Base-by-base conservation (phyloP, 768 basidiomycete species). In the Daedaleopsis nitida region DNA sequence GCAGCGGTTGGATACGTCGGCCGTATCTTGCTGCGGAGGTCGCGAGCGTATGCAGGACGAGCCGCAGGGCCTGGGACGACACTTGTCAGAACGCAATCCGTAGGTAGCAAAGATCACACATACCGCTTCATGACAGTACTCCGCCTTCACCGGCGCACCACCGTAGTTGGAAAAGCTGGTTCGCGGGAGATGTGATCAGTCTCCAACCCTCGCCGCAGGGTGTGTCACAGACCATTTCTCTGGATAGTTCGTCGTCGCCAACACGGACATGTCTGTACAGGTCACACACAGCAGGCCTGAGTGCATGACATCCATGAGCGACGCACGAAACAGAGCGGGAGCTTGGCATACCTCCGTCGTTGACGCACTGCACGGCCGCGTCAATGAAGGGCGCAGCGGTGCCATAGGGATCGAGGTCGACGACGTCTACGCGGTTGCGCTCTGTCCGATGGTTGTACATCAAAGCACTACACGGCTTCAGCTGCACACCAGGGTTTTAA, bases 391-490 rank as follows among this genome's bases (percentile, higher is more conserved):
- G 97, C 5, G 94, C 90, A 0, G 97, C 97, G 10, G 94, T 96
- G 0, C 97, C 97, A 69, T 98, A 99, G 0, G 97, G 97, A 72
- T 99, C 97, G 27, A 99, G 83, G 72, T 99, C 97, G n/a, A 99
- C 87, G 32, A 92, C 92, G 64, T 98, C 96, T 19, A 98, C 95
- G 2, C 88, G 85, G 12, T 80, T 75, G 49, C 79, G 82, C 54
- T 87, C 87, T 32, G 85, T 79, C 42, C 95, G 87, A 69, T 95
- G 94, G 50, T 82, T 82, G 71, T 97, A 98, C 92, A 99, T 94
- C 53, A 95, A 77, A 3, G 90, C 81, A 69, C 96, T 97, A 52
- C 16, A 52, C 9, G 48, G 17, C 34, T 13, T 56, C 19, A n/a
- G 35, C 27, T 47, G 19, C 23, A 23, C 12, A 52, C 4, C 13